A percentile compares a stretch with the other conserved stretches of the same genome.
Evolutionary conservation across 257 asterid genomes (phyloP).

Genomic region (Coffea canephora): DNA sequence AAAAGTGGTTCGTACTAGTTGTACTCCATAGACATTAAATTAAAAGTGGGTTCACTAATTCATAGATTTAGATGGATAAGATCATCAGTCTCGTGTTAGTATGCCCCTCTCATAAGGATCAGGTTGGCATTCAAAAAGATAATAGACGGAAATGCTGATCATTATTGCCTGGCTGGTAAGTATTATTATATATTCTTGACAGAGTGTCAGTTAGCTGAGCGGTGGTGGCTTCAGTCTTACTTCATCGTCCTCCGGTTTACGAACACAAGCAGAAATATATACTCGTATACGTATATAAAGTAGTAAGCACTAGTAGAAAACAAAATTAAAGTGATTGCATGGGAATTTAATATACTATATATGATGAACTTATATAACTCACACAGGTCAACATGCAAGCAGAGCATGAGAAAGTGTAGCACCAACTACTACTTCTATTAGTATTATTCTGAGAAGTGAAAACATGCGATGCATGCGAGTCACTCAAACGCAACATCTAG

Average conservation of each 20-base stretch:
- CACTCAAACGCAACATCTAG: background rate
- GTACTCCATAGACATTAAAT: background rate
- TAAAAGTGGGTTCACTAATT: too few species aligned
- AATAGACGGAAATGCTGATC: too few species aligned
- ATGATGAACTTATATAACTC: background rate
- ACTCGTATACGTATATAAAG: background rate
- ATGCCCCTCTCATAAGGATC: background rate
- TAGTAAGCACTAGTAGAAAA: background rate
- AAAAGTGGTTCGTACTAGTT: background rate
- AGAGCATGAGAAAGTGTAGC: background rate
- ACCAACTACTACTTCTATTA: background rate
- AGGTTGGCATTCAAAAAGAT: too few species aligned
- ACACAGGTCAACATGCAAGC: background rate
- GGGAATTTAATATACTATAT: background rate
- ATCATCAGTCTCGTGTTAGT: background rate
- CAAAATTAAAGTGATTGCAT: background rate
- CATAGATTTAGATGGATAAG: too few species aligned
- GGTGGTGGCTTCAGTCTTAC: slow-evolving; percentile 8
- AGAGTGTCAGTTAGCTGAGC: background rate
- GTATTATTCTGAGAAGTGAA: background rate
- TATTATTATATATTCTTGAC: too few species aligned
- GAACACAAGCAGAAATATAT: background rate
- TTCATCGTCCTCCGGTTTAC: background rate
- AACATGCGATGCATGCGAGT: background rate
- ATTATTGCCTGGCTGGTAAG: too few species aligned